phyloP scores from a whole-genome alignment of 306 rosid genomes.

The Rosa rugosa region DNA sequence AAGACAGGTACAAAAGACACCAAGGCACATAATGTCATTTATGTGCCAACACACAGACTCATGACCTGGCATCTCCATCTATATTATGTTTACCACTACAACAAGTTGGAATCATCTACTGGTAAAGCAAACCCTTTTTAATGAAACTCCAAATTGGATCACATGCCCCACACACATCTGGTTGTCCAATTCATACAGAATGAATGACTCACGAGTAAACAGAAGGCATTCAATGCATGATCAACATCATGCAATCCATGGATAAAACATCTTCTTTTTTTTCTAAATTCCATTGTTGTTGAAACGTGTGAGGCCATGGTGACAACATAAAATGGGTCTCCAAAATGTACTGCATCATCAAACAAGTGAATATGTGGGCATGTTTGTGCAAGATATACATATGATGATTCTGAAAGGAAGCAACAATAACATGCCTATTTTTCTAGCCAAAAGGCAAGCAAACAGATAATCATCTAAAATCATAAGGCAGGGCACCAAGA shows the following conservation, averaged over 20 bases:
- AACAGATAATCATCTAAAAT: neutral
- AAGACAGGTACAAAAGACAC: neutral
- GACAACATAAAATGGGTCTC: constrained; percentile 7
- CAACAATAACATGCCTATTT: constrained; percentile 1
- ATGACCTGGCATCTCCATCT: constrained; percentile 3
- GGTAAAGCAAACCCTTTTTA: neutral
- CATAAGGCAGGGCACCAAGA: neutral
- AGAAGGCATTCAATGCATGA: constrained; percentile 9
- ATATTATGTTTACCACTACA: neutral
- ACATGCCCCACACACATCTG: neutral
- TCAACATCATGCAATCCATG: neutral
- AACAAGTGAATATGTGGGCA: neutral
- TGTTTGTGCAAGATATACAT: neutral
- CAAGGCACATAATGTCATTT: neutral
- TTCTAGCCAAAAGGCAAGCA: neutral
- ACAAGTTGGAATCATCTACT: constrained; percentile 1
- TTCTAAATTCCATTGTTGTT: neutral
- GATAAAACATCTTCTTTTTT: neutral
- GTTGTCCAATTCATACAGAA: constrained; percentile 2
- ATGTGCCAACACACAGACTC: neutral
- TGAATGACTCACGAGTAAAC: neutral
- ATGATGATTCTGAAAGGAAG: neutral
- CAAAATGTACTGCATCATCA: neutral
- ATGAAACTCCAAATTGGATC: neutral
- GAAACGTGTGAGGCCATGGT: neutral